Evolutionary conservation across 768 basidiomycete species (phyloP), one percentile per base, ranked within the genome.

Genomic region (Tylopilus felleus): DNA sequence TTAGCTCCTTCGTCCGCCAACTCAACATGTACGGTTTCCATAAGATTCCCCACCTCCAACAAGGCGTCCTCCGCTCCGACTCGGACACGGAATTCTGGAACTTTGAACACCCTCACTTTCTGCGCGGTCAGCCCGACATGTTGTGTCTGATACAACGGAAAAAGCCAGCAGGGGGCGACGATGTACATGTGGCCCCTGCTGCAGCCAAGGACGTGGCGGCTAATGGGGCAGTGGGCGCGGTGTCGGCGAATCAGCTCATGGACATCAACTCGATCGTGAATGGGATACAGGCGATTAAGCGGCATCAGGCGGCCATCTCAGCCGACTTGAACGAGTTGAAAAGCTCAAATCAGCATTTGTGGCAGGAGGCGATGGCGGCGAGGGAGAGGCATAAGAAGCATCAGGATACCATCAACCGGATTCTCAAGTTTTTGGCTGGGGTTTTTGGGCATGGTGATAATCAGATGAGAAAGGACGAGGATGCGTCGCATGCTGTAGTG

Each of bases 1-100:
- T 97, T 72, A 92, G 90, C 13, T 91, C 89, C 65, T 96, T 97
- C 68, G 92, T 95, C 50, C 85, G 94, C 60, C 93, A 96, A 67
- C 80, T 95, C 59, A 95, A 96, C 78, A 95, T 95, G 90, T 96
- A 94, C 65, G 93, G 92, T 25, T 96, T 95, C 71, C 91, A 93
- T 75, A 95, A 95, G 74, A 92, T 98, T 44, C 95, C 94, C 0
- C 94, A 98, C 67, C 83, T 98, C 19, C 94, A 96, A 65, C 91
- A 96, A 70, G 94, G 95, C 43, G 93, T 93, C 25, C 80, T 98
- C 57, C 88, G 85, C 66, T 81, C 84, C 68, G 91, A 94, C 53
- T 77, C 81, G 49, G 88, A 88, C 58, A 84, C 81, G 43, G 93
- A 95, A 64, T 81, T 86, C 50, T 90, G 88, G 87, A 93, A 98